Conservation (phyloP, 805 yeast species). For the Ogataea degrootiae region DNA sequence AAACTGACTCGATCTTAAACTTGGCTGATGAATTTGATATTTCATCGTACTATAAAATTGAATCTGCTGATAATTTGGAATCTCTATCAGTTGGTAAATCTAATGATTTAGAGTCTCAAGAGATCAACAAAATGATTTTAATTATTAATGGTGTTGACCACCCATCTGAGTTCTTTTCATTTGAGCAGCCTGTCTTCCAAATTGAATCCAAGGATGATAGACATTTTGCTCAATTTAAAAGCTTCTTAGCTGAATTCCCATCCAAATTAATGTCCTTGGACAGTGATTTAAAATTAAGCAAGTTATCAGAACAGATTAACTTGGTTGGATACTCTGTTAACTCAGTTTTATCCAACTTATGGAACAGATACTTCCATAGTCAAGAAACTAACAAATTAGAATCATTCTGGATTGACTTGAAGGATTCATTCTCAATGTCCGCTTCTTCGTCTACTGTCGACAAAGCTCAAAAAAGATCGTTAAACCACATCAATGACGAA, state of each 20-base stretch:
- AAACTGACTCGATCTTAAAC: conserved; percentile 35
- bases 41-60: conserved; percentile 33
- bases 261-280: conserved; percentile 13
- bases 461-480: conserved; percentile 19
- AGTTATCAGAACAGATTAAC: conserved; percentile 25
- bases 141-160: conserved; percentile 38
- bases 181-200: conserved; percentile 18
- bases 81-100: conserved; percentile 19
- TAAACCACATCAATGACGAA: conserved; percentile 38
- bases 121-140: conserved; percentile 32
- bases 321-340: conserved; percentile 16
- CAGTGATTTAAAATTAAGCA: conserved; percentile 12
- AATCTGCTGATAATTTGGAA: conserved; percentile 22
- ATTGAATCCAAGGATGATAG: conserved; percentile 19
- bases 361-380: conserved; percentile 23
- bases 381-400: conserved; percentile 30
- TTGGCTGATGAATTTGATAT: conserved; percentile 43
- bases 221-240: conserved; percentile 11
- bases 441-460: conserved; percentile 4
- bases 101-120: conserved; percentile 2
- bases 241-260: conserved; percentile 24
- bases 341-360: conserved; percentile 13
- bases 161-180: conserved; percentile 28
- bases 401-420: conserved; percentile 34
- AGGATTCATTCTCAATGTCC: conserved; percentile 15